Percentiles rank a stretch among this genome's conserved stretches.
These are phyloP conservation scores for Emericellopsis cladophorae DNA, from an alignment of 2,329 filamentous ascomycete species.

Conservation along the genomic window DNA sequence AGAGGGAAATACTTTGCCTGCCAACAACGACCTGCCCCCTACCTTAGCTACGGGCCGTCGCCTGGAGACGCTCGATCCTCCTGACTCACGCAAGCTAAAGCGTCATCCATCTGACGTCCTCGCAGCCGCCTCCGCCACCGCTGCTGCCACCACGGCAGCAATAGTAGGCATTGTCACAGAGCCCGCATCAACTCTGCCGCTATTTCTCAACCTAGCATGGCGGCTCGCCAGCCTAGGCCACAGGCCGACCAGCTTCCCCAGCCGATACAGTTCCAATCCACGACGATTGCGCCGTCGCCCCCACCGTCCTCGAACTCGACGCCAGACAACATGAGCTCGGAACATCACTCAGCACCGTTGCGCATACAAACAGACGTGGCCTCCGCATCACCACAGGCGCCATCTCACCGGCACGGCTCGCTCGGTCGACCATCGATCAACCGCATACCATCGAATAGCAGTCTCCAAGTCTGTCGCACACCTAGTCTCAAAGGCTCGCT, in stretches of 20 bases:
- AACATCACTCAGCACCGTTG: conserved; percentile 11
- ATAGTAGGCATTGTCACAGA: too few species aligned
- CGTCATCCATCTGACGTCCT: too few species aligned
- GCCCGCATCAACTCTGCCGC: neutral
- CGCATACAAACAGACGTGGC: conserved; percentile 24
- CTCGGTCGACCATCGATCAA: conserved; percentile 8
- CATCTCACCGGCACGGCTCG: conserved; percentile 6
- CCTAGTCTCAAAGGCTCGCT: conserved; percentile 49
- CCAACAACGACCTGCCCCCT: too few species aligned
- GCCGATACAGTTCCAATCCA: conserved; percentile 4
- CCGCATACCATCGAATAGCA: conserved; percentile 15
- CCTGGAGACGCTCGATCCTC: too few species aligned
- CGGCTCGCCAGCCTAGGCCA: too few species aligned
- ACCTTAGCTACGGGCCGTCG: too few species aligned
- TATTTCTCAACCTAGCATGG: neutral
- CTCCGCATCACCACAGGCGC: conserved; percentile 1
- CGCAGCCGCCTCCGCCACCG: too few species aligned
- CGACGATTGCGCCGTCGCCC: conserved; percentile 6
- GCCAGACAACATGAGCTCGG: conserved; percentile 5
- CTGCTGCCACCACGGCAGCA: too few species aligned
- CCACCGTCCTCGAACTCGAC: neutral
- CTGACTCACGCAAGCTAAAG: too few species aligned
- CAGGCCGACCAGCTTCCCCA: neutral
- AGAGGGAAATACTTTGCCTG: too few species aligned
- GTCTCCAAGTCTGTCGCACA: conserved; percentile 42